These are phyloP conservation scores for Phoma sp. DNA, from an alignment of 2,329 filamentous ascomycete species.

Conservation along the genomic window DNA sequence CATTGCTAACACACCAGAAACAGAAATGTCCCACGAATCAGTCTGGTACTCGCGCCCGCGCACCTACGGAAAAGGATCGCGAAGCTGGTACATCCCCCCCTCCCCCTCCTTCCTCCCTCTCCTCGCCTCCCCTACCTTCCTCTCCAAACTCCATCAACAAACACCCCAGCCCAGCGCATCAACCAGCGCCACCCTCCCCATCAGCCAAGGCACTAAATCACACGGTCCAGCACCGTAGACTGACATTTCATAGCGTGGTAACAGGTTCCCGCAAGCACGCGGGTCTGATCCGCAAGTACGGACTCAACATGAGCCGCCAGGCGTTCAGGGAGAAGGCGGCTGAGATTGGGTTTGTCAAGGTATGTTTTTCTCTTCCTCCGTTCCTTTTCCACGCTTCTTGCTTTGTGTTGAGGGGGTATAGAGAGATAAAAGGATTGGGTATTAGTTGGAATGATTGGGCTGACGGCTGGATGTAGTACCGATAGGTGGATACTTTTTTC, in stretches of 20 bases:
- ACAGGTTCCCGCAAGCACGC: conserved; percentile 56
- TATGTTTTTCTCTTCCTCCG: conserved; percentile 33
- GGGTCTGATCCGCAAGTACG: conserved; percentile 99
- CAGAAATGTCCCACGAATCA: conserved; percentile 36
- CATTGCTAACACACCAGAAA: too few species aligned
- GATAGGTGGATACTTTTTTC: too few species aligned
- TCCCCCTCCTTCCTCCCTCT: background rate
- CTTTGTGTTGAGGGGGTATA: too few species aligned
- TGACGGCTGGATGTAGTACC: too few species aligned
- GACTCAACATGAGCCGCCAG: conserved; percentile 78
- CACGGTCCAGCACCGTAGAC: background rate
- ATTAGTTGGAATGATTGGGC: too few species aligned
- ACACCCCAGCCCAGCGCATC: too few species aligned
- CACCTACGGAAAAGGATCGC: conserved; percentile 93
- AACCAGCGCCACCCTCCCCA: background rate
- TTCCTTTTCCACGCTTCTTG: too few species aligned
- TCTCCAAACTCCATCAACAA: too few species aligned
- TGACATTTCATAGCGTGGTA: conserved; percentile 26
- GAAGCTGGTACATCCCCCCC: conserved; percentile 71
- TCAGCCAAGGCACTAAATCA: background rate
- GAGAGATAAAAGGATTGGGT: too few species aligned
- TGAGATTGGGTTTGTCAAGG: conserved; percentile 72
- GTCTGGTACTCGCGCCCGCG: conserved; percentile 98
- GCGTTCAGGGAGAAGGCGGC: conserved; percentile 71
- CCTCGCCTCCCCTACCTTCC: conserved; percentile 44